Percentiles rank a stretch among this genome's conserved stretches.
phyloP scores from a whole-genome alignment of 768 basidiomycete species.

The Tricholoma terreum region DNA sequence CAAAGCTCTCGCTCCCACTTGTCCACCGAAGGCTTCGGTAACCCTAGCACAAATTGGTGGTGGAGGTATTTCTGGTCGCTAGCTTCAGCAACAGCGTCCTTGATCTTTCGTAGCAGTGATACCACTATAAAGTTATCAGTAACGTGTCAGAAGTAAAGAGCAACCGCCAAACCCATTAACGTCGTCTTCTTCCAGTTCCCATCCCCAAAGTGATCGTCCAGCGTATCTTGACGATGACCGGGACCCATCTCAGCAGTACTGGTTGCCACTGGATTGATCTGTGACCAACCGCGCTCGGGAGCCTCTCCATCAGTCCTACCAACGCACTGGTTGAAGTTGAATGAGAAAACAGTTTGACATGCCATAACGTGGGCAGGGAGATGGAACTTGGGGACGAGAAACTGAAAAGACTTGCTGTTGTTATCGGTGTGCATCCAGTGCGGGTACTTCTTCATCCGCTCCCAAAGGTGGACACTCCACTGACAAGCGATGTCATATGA shows the following conservation, averaged over 20 bases:
- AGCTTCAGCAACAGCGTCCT: conserved; percentile 5
- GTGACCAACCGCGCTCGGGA: not conserved
- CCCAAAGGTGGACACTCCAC: conserved; percentile 22
- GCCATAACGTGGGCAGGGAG: not conserved
- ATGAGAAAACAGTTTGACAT: not conserved
- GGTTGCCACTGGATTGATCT: not conserved
- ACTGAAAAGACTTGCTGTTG: not conserved
- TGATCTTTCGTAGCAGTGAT: conserved; percentile 5
- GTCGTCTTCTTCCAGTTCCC: not conserved
- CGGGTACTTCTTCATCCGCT: conserved; percentile 6
- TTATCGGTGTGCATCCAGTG: not conserved
- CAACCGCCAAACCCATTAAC: not conserved
- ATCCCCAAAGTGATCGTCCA: not conserved
- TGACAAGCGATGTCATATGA: conserved; percentile 35
- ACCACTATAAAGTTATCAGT: not conserved
- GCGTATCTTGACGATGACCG: not conserved
- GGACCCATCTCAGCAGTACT: not conserved
- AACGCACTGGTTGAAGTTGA: not conserved
- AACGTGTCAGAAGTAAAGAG: not conserved
- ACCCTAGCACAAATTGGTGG: conserved; percentile 1
- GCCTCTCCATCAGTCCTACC: not conserved
- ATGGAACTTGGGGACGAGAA: not conserved
- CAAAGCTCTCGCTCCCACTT: not conserved
- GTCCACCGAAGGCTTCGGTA: not conserved
- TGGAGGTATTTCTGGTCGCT: not conserved